Evolutionary conservation across 2,329 filamentous ascomycete genomes (phyloP).

Genomic region (Diaporthe destruens): DNA sequence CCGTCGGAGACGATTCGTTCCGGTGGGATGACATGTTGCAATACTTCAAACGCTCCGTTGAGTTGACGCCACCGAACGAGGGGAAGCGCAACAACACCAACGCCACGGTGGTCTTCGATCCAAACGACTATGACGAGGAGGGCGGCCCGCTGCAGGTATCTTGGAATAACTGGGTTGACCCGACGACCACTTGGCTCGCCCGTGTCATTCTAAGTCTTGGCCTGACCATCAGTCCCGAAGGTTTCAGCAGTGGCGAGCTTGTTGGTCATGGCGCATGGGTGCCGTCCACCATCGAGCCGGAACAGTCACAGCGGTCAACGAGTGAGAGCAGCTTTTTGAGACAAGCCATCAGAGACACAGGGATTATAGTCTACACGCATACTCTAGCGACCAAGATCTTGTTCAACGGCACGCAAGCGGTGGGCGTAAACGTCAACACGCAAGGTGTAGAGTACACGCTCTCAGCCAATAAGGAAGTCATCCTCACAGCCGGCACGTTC

Average conservation of each 20-base stretch:
- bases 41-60: constrained; percentile 34
- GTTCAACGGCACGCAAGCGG: constrained; percentile 28
- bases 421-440: constrained; percentile 31
- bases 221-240: constrained; percentile 27
- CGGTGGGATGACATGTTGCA: constrained; percentile 35
- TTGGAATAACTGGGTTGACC: constrained; percentile 36
- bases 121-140: constrained; percentile 10
- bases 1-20: constrained; percentile 36
- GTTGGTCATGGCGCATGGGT: constrained; percentile 32
- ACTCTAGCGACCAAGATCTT: constrained; percentile 27
- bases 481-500: constrained; percentile 57
- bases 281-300: constrained; percentile 32
- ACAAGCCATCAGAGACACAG: constrained; percentile 46
- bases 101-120: constrained; percentile 32
- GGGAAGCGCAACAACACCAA: constrained; percentile 34
- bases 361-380: constrained; percentile 36
- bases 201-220: constrained; percentile 30
- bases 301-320: constrained; percentile 28
- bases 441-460: constrained; percentile 33
- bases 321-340: constrained; percentile 37
- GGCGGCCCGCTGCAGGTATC: constrained; percentile 38
- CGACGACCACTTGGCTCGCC: constrained; percentile 34
- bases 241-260: constrained; percentile 37
- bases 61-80: constrained; percentile 18
- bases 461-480: constrained; percentile 51